Percentiles rank a stretch among this genome's conserved stretches.
These are phyloP conservation scores for Didymella sp. DNA, from an alignment of 2,329 filamentous ascomycete species.

Conservation along the genomic window DNA sequence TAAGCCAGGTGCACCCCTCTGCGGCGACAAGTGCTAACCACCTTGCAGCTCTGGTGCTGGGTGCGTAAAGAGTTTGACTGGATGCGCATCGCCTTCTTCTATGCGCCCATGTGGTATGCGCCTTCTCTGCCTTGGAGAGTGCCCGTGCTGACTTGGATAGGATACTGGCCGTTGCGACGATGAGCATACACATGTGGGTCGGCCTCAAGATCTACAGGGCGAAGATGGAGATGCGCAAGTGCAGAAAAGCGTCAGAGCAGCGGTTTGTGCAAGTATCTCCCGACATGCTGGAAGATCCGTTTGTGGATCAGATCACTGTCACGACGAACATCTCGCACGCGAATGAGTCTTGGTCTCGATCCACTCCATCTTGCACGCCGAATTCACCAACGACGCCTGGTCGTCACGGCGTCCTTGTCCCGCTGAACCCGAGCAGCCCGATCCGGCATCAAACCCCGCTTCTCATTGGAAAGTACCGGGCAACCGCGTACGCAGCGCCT, in stretches of 20 bases:
- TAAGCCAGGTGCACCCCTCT: constrained; percentile 37
- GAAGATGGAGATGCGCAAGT: constrained; percentile 63
- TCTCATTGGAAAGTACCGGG: constrained; percentile 14
- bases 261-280: constrained; percentile 3
- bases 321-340: constrained; percentile 71
- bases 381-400: neutral
- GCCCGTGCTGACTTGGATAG: constrained; percentile 27
- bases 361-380: constrained; percentile 9
- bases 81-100: constrained; percentile 77
- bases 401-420: neutral
- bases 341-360: constrained; percentile 52
- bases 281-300: constrained; percentile 9
- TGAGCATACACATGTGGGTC: constrained; percentile 71
- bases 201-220: constrained; percentile 69
- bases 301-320: constrained; percentile 55
- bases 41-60: constrained; percentile 78
- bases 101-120: constrained; percentile 70
- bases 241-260: constrained; percentile 33
- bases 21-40: neutral
- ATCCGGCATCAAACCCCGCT: neutral
- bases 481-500: constrained; percentile 22
- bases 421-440: neutral
- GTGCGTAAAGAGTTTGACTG: constrained; percentile 70
- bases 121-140: neutral
- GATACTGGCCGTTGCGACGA: constrained; percentile 65